Percentiles rank a stretch among this genome's conserved stretches.
Conservation (phyloP, 441 rosid genomes). For the Manihot esculenta region DNA sequence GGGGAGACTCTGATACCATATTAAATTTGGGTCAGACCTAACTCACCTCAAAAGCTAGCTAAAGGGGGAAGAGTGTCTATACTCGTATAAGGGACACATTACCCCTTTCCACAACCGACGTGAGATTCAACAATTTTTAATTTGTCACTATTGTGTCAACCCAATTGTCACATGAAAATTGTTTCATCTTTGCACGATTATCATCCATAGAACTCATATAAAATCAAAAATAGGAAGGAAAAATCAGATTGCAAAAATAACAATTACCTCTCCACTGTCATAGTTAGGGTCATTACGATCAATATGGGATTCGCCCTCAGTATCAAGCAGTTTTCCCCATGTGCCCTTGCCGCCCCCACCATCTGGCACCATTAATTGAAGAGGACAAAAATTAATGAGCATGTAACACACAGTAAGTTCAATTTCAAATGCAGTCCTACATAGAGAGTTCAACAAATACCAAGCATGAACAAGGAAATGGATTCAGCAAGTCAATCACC, state of each 20-base stretch:
- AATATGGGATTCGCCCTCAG: conserved; percentile 58
- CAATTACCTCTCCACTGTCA: conserved; percentile 90
- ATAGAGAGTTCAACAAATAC: not conserved
- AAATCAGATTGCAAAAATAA: conserved; percentile 10
- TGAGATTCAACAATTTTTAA: too few relatives aligned
- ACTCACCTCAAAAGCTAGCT: too few relatives aligned
- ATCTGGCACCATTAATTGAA: conserved; percentile 42
- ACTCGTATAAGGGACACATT: too few relatives aligned
- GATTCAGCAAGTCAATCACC: not conserved
- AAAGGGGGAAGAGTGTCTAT: too few relatives aligned
- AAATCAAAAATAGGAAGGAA: not conserved
- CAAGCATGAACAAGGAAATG: not conserved
- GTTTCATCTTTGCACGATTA: too few relatives aligned
- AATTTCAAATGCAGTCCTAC: conserved; percentile 1
- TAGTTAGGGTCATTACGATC: conserved; percentile 95
- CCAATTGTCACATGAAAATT: too few relatives aligned
- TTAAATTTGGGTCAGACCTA: too few relatives aligned
- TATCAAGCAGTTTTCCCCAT: conserved; percentile 93
- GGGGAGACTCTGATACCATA: too few relatives aligned
- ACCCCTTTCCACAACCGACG: too few relatives aligned
- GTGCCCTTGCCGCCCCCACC: conserved; percentile 97
- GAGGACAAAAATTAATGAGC: conserved; percentile 12
- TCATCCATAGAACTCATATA: too few relatives aligned
- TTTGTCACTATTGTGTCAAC: too few relatives aligned
- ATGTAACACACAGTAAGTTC: not conserved